Percentiles rank a stretch among this genome's conserved stretches.
Conservation (phyloP, 2,329 filamentous ascomycete genomes). For the Colletotrichum sp. region DNA sequence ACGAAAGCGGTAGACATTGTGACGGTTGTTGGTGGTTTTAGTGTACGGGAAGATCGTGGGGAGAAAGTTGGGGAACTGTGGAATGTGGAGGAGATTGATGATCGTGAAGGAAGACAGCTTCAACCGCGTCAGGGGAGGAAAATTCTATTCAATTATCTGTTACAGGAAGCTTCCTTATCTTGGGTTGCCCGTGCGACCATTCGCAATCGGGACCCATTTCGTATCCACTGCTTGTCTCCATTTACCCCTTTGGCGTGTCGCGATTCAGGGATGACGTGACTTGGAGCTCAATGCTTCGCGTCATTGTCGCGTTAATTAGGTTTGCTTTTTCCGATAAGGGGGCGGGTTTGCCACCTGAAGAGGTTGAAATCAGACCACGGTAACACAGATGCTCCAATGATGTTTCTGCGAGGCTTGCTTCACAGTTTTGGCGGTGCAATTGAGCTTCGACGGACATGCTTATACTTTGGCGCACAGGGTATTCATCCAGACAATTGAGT, state of each 20-base stretch:
- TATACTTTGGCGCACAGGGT: not conserved
- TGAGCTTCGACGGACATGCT: not conserved
- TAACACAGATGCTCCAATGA: not conserved
- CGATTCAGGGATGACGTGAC: not conserved
- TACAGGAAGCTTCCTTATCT: not conserved
- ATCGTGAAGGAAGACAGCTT: not conserved
- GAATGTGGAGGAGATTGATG: not conserved
- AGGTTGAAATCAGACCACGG: not conserved
- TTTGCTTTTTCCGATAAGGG: not conserved
- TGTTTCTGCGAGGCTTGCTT: not conserved
- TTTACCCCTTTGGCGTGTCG: not conserved
- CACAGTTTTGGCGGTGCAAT: not conserved
- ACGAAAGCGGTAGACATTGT: slow-evolving; percentile 51
- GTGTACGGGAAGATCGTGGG: not conserved
- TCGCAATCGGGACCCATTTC: not conserved
- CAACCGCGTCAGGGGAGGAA: not conserved
- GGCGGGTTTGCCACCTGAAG: not conserved
- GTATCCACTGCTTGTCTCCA: not conserved
- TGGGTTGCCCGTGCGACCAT: slow-evolving; percentile 1
- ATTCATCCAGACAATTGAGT: not conserved
- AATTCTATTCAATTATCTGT: not conserved
- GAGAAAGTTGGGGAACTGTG: not conserved
- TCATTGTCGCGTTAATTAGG: not conserved
- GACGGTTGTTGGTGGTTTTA: not conserved
- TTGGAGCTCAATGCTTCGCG: not conserved